Percentiles rank a stretch among this genome's conserved stretches.
These are phyloP conservation scores for Tausonia pullulans DNA, from an alignment of 1,284 basidiomycete species.

Conservation along the genomic window DNA sequence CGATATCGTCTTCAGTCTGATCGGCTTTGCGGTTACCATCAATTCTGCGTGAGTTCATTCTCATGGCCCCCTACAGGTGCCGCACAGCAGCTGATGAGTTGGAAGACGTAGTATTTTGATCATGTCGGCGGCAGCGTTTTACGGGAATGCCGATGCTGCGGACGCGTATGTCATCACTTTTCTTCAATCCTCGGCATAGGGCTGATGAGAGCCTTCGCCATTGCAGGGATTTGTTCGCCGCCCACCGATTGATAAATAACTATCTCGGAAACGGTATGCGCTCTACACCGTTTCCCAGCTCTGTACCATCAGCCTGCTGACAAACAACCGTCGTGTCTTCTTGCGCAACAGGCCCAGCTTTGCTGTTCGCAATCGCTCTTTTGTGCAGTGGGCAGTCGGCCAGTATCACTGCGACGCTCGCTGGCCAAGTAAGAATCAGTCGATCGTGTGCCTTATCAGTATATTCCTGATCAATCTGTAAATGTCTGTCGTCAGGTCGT, in stretches of 20 bases:
- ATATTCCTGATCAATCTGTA: too few relatives aligned
- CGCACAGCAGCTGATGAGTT: too few relatives aligned
- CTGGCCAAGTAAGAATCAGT: slow-evolving; percentile 52
- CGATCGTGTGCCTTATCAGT: too few relatives aligned
- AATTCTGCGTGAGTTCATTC: slow-evolving; percentile 43
- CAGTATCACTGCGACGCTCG: slow-evolving; percentile 81
- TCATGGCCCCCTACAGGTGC: too few relatives aligned
- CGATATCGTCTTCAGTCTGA: slow-evolving; percentile 40
- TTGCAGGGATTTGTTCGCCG: slow-evolving; percentile 64
- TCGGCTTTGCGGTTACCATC: slow-evolving; percentile 75
- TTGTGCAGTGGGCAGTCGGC: slow-evolving; percentile 78
- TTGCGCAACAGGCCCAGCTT: slow-evolving; percentile 52
- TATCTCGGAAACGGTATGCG: slow-evolving; percentile 55
- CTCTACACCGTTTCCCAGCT: background rate
- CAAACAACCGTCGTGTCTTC: too few relatives aligned
- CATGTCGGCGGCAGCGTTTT: background rate
- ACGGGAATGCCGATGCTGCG: background rate
- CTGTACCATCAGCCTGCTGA: too few relatives aligned
- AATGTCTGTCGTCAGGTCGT: too few relatives aligned
- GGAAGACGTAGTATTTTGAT: background rate
- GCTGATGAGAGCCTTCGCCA: too few relatives aligned
- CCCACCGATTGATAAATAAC: slow-evolving; percentile 56
- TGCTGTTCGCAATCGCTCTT: slow-evolving; percentile 74
- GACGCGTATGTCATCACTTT: slow-evolving; percentile 24
- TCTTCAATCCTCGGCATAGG: slow-evolving; percentile 22